These are phyloP conservation scores for Echites panduratus DNA, from an alignment of 257 asterid species.

Conservation along the genomic window DNA sequence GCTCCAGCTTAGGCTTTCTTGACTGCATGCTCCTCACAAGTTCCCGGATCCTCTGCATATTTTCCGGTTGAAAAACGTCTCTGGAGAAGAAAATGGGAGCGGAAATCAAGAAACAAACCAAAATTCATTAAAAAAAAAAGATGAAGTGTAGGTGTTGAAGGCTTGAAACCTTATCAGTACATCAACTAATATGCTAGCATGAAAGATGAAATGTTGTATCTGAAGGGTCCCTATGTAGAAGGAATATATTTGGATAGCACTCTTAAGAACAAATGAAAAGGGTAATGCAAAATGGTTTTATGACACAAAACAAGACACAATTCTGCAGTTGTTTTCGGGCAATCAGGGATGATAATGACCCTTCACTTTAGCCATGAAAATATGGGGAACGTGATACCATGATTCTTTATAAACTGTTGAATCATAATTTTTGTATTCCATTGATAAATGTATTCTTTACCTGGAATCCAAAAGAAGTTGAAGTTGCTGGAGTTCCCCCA, in stretches of 20 bases:
- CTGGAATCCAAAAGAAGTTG: background rate
- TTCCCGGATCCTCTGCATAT: background rate
- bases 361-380: too few relatives aligned
- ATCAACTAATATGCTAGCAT: background rate
- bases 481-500: constrained; percentile 10
- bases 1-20: constrained; percentile 1
- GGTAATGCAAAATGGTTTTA: background rate
- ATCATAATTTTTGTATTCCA: too few relatives aligned
- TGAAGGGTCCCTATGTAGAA: background rate
- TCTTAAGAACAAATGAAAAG: background rate
- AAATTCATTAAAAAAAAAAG: background rate
- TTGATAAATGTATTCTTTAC: background rate
- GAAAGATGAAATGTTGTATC: too few relatives aligned
- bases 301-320: too few relatives aligned
- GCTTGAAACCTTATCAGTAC: background rate
- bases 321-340: too few relatives aligned
- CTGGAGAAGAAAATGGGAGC: background rate
- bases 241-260: background rate
- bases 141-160: too few relatives aligned
- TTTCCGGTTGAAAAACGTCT: background rate
- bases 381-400: too few relatives aligned
- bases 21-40: constrained; percentile 3
- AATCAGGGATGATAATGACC: too few relatives aligned
- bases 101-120: background rate
- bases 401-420: too few relatives aligned